Base-by-base conservation (phyloP, 805 yeast genomes). In the Sugiyamaella boreocaroliniensis region DNA sequence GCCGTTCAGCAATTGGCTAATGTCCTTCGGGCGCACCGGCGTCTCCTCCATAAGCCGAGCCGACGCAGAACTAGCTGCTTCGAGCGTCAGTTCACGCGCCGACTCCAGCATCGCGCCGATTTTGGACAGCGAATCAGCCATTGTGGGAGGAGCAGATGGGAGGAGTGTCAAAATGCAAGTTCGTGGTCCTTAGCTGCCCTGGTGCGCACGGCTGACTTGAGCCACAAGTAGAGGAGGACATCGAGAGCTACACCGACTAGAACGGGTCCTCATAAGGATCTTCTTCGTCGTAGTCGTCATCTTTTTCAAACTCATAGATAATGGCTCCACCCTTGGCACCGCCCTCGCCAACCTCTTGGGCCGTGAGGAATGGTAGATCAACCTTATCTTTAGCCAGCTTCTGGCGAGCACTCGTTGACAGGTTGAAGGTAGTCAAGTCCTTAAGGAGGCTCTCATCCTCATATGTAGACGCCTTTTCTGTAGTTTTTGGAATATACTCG, bases 221-320 rank as follows among this genome's bases (percentile, higher is more conserved):
- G 20, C 19, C 16, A 14, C n/a, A n/a, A n/a, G 43, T n/a, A 15
- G 15, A 15, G 43, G 11, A 12, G 19, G 16, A 40, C 18, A 15
- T 4, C 10, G 10, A 44, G 19, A 44, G 11, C 12, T n/a, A 20
- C 3, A 8, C 34, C n/a, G 22, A 16, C 68, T 68, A 89, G 64
- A 89, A 89, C 5, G 98, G 98, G 64, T 92, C 98, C 66, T 92
- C 99, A 64, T 83, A 92, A 0, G 98, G 97, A 68, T 92, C 99
- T 61, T 93, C 98, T 67, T 92, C 99, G 64, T 92, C 99, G 64
- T 90, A 92, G 68, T 92, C 99, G 66, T 92, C 99, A 67, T 92
- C 98, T 64, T 90, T 88, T 63, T 93, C 98, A 65, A 83, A 93
- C 64, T 93, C 93, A 64, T 92, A 92, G 3, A 92, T 95, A 59